Conservation (phyloP, 495 filamentous ascomycete genomes). For the Podospora pseudocomata region DNA sequence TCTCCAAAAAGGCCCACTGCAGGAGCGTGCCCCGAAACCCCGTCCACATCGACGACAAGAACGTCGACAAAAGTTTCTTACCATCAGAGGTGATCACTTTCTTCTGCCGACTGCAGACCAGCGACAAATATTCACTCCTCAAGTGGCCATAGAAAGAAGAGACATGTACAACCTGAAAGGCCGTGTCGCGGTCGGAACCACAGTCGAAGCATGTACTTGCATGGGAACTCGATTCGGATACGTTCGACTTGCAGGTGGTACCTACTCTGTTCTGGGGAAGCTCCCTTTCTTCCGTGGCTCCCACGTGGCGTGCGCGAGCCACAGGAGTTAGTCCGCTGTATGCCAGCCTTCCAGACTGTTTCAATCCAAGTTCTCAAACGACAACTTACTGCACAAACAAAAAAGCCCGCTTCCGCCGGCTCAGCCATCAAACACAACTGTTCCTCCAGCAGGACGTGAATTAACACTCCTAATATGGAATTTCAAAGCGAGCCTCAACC, state of each 20-base stretch:
- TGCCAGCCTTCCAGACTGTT: conserved; percentile 22
- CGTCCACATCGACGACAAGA: background rate
- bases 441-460: conserved; percentile 18
- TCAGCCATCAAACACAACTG: no score
- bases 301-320: conserved; percentile 21
- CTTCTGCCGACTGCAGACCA: background rate
- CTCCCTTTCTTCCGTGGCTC: conserved; percentile 20
- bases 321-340: background rate
- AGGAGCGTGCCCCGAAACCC: conserved; percentile 29
- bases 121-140: background rate
- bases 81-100: background rate
- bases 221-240: background rate
- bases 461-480: conserved; percentile 12
- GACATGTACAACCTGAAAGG: background rate
- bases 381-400: background rate
- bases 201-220: background rate
- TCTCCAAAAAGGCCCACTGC: conserved; percentile 20
- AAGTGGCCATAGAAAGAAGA: background rate
- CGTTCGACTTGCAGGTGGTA: background rate
- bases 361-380: conserved; percentile 14
- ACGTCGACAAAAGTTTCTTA: background rate
- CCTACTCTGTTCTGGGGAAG: background rate
- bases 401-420: no score
- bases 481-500: conserved; percentile 30
- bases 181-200: conserved; percentile 1